Conservation (phyloP, 106 monocot species). For the Apostasia shenzhenica region DNA sequence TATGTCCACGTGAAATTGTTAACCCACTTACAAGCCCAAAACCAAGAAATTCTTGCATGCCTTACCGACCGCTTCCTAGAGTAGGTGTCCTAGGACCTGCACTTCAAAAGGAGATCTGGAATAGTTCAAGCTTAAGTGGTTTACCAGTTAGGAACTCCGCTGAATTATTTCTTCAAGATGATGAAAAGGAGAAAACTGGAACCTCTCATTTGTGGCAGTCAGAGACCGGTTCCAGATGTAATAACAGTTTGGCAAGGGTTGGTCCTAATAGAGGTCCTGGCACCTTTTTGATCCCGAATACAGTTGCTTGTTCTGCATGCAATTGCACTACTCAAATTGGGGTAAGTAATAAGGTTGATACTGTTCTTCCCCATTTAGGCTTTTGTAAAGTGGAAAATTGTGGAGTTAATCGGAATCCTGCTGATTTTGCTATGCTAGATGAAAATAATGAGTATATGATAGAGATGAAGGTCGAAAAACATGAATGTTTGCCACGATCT, state of each 20-base stretch:
- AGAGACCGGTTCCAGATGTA: no score
- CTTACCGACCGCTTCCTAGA: slow-evolving; percentile 42
- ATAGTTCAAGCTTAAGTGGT: slow-evolving; percentile 9
- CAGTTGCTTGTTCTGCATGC: no score
- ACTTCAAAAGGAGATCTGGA: slow-evolving; percentile 50
- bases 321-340: not conserved
- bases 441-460: slow-evolving; percentile 67
- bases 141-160: slow-evolving; percentile 9
- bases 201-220: not conserved
- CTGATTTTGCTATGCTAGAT: slow-evolving; percentile 62
- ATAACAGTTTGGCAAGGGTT: slow-evolving; percentile 1
- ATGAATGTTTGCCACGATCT: slow-evolving; percentile 1
- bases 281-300: no score
- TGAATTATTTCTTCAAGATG: not conserved
- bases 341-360: slow-evolving; percentile 14
- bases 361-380: slow-evolving; percentile 13
- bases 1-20: slow-evolving; percentile 4
- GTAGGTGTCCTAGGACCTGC: slow-evolving; percentile 44
- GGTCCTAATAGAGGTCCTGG: not conserved
- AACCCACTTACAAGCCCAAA: slow-evolving; percentile 6
- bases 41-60: slow-evolving; percentile 24
- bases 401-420: slow-evolving; percentile 76
- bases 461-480: slow-evolving; percentile 13
- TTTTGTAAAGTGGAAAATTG: slow-evolving; percentile 29
- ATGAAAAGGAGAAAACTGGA: slow-evolving; percentile 11